Percentiles rank a stretch among this genome's conserved stretches.
Conservation (phyloP, 306 rosid genomes). For the Vigna radiata region DNA sequence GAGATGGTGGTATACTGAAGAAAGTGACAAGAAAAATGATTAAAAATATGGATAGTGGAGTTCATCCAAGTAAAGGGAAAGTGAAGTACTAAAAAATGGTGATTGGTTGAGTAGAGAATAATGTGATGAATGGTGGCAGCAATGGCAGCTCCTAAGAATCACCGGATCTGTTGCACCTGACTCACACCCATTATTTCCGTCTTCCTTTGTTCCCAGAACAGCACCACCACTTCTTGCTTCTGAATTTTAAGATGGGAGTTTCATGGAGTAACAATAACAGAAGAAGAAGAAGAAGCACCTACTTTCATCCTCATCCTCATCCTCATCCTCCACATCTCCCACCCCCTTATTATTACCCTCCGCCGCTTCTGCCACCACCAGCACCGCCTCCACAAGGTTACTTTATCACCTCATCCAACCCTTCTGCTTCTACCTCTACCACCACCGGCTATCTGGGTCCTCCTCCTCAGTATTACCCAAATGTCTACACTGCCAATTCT, state of each 20-base stretch:
- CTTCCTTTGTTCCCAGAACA: neutral
- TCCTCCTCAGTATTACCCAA: slow-evolving; percentile 61
- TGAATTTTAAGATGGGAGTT: slow-evolving; percentile 60
- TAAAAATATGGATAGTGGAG: neutral
- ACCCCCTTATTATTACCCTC: slow-evolving; percentile 56
- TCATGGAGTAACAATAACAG: slow-evolving; percentile 69
- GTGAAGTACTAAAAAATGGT: neutral
- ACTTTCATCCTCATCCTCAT: slow-evolving; percentile 48
- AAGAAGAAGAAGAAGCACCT: slow-evolving; percentile 64
- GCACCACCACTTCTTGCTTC: neutral
- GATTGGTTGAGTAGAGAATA: neutral
- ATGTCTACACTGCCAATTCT: slow-evolving; percentile 47
- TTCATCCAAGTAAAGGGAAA: neutral
- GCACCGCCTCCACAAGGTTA: slow-evolving; percentile 42
- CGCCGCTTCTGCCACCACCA: slow-evolving; percentile 50
- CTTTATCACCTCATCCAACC: slow-evolving; percentile 39
- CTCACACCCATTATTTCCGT: neutral
- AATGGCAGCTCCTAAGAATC: slow-evolving; percentile 3
- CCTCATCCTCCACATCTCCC: slow-evolving; percentile 38
- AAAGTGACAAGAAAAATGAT: too few species aligned
- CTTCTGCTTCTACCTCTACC: slow-evolving; percentile 30
- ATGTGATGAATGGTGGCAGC: neutral
- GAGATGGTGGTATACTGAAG: too few species aligned
- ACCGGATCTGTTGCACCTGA: neutral
- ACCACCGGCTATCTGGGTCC: slow-evolving; percentile 38